Conservation (phyloP, 108 stramenopile genomes). For the Pseudonitzschia pungens region DNA sequence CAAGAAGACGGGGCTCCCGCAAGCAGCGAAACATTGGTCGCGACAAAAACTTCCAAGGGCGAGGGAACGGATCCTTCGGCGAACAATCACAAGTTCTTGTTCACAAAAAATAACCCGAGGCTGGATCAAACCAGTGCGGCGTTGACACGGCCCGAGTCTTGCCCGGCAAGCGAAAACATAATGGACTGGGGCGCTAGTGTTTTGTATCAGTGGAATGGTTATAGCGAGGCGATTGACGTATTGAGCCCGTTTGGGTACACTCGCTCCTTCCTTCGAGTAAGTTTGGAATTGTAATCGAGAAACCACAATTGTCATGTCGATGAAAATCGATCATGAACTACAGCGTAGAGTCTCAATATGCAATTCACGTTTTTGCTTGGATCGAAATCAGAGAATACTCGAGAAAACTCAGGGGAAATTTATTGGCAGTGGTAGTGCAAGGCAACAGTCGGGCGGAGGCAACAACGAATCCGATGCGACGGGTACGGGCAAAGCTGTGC, state of each 20-base stretch:
- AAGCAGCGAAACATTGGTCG: background rate
- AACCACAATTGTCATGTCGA: background rate
- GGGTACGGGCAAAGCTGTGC: background rate
- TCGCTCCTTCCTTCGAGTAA: conserved; percentile 45
- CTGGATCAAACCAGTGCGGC: background rate
- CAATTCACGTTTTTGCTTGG: background rate
- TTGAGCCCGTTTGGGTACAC: conserved; percentile 72
- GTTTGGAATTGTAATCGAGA: conserved; percentile 5
- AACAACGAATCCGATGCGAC: too few relatives aligned
- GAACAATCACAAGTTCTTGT: conserved; percentile 5
- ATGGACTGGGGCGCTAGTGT: conserved; percentile 23
- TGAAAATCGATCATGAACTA: background rate
- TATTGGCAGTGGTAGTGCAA: background rate
- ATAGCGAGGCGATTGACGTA: conserved; percentile 61
- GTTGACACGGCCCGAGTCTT: conserved; percentile 3
- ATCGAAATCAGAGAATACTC: background rate
- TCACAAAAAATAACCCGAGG: background rate
- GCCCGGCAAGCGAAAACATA: conserved; percentile 16
- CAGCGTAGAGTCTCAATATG: background rate
- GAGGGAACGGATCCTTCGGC: background rate
- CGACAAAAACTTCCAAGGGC: background rate
- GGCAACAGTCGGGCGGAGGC: background rate
- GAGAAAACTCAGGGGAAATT: background rate
- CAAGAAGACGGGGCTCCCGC: too few relatives aligned
- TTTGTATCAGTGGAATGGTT: conserved; percentile 67